Conservation (phyloP, 2,329 filamentous ascomycete genomes). For the Huntiella abstrusa region DNA sequence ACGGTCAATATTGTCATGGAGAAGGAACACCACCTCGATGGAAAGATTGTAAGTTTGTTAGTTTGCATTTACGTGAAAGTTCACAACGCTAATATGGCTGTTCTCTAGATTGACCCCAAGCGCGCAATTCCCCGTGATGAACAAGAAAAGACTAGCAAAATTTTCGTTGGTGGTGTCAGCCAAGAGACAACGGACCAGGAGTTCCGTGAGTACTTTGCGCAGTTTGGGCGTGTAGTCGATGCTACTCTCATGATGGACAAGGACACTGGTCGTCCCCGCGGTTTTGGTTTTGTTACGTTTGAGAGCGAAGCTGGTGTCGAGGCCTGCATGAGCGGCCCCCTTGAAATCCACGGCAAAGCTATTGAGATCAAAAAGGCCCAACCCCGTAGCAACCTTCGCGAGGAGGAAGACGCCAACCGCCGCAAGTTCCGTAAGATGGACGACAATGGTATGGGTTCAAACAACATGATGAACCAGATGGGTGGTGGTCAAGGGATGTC, state of each 20-base stretch:
- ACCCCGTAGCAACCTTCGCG: slow-evolving; percentile 79
- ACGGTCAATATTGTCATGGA: slow-evolving; percentile 99
- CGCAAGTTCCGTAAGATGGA: slow-evolving; percentile 42
- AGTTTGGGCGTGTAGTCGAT: slow-evolving; percentile 90
- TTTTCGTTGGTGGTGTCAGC: slow-evolving; percentile 93
- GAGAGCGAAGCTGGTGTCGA: slow-evolving; percentile 92
- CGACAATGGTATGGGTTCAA: slow-evolving; percentile 18
- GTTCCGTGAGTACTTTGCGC: slow-evolving; percentile 90
- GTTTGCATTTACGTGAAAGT: neutral
- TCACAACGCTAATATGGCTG: neutral
- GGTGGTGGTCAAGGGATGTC: slow-evolving; percentile 52
- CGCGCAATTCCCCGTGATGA: slow-evolving; percentile 92
- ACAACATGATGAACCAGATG: slow-evolving; percentile 24
- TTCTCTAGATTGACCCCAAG: slow-evolving; percentile 77
- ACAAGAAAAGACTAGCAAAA: slow-evolving; percentile 96
- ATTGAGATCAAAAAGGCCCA: slow-evolving; percentile 99
- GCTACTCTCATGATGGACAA: slow-evolving; percentile 99
- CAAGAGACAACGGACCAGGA: slow-evolving; percentile 93
- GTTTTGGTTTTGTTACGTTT: slow-evolving; percentile 96
- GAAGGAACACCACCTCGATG: slow-evolving; percentile 94
- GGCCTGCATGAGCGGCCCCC: slow-evolving; percentile 61
- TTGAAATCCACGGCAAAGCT: slow-evolving; percentile 86
- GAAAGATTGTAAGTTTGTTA: slow-evolving; percentile 66
- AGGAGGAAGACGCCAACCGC: slow-evolving; percentile 60
- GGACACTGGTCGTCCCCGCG: slow-evolving; percentile 87